Conservation (phyloP, 2,329 filamentous ascomycete species). For the Lasiodiplodia gonubiensis region DNA sequence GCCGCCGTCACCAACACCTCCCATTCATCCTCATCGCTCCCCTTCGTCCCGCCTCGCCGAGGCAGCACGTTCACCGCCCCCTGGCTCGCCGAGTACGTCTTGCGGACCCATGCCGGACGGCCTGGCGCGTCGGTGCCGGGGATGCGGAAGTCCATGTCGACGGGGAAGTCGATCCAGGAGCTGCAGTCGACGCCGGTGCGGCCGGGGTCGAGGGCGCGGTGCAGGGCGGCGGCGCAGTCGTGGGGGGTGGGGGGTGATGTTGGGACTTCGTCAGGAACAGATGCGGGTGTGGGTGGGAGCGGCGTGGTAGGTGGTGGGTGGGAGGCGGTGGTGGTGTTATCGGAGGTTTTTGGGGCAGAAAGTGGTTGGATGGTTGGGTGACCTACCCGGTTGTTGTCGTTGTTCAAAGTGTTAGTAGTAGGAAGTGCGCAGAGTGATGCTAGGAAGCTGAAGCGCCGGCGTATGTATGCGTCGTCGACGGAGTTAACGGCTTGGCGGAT, state of each 20-base stretch:
- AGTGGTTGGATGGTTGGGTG: too few relatives aligned
- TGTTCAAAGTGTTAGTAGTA: too few relatives aligned
- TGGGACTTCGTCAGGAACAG: too few relatives aligned
- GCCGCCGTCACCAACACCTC: neutral
- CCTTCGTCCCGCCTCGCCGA: neutral
- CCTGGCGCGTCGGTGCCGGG: neutral
- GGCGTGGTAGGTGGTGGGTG: too few relatives aligned
- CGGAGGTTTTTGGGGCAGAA: too few relatives aligned
- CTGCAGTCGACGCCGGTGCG: constrained; percentile 12
- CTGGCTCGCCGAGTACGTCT: constrained; percentile 1
- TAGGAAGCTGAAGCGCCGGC: neutral
- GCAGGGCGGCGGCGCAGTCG: neutral
- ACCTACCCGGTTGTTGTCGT: too few relatives aligned
- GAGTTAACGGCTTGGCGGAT: constrained; percentile 9
- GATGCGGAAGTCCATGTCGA: constrained; percentile 10
- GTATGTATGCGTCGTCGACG: constrained; percentile 8
- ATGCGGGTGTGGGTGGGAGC: neutral
- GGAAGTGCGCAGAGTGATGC: neutral
- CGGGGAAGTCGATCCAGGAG: constrained; percentile 19
- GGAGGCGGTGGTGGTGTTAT: too few relatives aligned
- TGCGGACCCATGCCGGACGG: constrained; percentile 1
- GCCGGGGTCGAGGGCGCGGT: neutral
- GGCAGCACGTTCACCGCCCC: constrained; percentile 7
- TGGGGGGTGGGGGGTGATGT: too few relatives aligned
- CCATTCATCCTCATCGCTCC: neutral